These are phyloP conservation scores for Alternaria ethzedia DNA, from an alignment of 2,329 filamentous ascomycete genomes.

Conservation along the genomic window DNA sequence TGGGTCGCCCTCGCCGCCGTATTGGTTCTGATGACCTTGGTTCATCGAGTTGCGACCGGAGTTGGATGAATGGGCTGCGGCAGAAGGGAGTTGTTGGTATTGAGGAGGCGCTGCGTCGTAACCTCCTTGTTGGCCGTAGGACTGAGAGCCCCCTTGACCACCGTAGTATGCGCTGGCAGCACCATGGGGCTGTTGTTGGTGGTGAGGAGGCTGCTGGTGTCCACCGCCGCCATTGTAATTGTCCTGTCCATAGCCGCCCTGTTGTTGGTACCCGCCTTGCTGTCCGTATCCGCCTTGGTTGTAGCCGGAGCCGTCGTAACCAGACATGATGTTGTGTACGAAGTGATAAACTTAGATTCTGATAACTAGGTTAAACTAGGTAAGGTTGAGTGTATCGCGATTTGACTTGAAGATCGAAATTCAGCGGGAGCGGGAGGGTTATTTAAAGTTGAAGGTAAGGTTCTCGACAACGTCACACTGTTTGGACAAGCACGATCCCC, in stretches of 20 bases:
- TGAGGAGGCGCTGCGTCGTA: constrained; percentile 5
- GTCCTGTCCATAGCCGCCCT: constrained; percentile 7
- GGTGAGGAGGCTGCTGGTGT: constrained; percentile 11
- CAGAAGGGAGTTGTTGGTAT: constrained; percentile 28
- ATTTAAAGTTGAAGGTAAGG: background rate
- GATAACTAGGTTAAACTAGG: background rate
- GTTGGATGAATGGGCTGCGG: constrained; percentile 29
- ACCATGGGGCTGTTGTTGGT: constrained; percentile 9
- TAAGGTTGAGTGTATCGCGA: background rate
- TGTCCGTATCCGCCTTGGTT: constrained; percentile 2
- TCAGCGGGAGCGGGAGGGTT: background rate
- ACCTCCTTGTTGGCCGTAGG: constrained; percentile 19
- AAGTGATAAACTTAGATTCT: background rate
- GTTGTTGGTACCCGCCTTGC: background rate
- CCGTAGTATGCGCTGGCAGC: constrained; percentile 23
- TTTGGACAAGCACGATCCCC: background rate
- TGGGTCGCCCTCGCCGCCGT: constrained; percentile 25
- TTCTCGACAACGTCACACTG: background rate
- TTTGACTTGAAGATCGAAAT: background rate
- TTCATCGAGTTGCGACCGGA: constrained; percentile 30
- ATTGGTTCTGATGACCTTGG: constrained; percentile 32
- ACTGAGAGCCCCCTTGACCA: constrained; percentile 10
- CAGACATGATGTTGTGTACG: constrained; percentile 14
- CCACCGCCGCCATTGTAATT: constrained; percentile 14
- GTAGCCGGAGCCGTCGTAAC: constrained; percentile 11